phyloP scores from a whole-genome alignment of 2,329 filamentous ascomycete species.

The Pseudophaeomoniella oleicola region DNA sequence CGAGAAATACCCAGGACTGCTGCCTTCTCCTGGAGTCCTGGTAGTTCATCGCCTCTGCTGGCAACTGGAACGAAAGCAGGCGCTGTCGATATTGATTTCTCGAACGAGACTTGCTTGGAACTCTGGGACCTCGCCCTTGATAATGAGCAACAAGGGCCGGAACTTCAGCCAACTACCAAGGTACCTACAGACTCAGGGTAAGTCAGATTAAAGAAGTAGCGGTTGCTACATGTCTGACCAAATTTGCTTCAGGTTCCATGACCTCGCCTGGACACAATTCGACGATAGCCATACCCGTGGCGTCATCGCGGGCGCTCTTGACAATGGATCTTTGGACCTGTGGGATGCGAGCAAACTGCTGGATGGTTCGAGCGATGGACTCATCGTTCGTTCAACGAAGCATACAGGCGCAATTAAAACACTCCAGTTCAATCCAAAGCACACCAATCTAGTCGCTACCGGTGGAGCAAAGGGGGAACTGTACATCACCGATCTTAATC shows the following conservation, averaged over 20 bases:
- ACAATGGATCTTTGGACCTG: slow-evolving; percentile 83
- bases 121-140: slow-evolving; percentile 88
- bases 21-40: slow-evolving; percentile 92
- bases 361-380: slow-evolving; percentile 48
- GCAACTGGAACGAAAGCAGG: slow-evolving; percentile 91
- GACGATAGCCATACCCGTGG: slow-evolving; percentile 66
- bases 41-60: slow-evolving; percentile 61
- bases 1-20: slow-evolving; percentile 94
- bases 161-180: slow-evolving; percentile 73
- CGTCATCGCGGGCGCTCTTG: slow-evolving; percentile 86
- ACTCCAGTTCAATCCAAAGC: slow-evolving; percentile 88
- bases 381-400: slow-evolving; percentile 74
- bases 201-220: too few relatives aligned
- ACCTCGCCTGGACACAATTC: slow-evolving; percentile 83
- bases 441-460: slow-evolving; percentile 80
- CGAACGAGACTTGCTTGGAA: slow-evolving; percentile 90
- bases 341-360: slow-evolving; percentile 73
- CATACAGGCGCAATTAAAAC: slow-evolving; percentile 88
- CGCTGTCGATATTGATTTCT: slow-evolving; percentile 93
- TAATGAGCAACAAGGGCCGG: slow-evolving; percentile 56
- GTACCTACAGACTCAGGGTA: slow-evolving; percentile 85
- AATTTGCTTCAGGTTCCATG: slow-evolving; percentile 60
- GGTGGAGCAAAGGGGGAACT: slow-evolving; percentile 91
- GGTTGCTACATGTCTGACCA: not conserved
- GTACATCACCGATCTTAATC: slow-evolving; percentile 88